phyloP scores from a whole-genome alignment of 148 eudicot species.

The Spergularia marina region DNA sequence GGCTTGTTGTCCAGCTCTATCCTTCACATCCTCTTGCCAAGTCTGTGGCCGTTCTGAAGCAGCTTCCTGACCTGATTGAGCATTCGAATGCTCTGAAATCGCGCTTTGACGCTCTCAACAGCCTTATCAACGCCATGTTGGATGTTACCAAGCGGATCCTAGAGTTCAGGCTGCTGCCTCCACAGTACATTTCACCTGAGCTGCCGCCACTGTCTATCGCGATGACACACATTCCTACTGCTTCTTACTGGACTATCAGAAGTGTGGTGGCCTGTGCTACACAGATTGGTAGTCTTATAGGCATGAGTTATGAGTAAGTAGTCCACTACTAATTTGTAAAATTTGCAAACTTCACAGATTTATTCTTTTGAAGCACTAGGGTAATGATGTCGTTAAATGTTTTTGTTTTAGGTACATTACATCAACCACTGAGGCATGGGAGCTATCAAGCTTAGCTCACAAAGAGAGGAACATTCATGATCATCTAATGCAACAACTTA shows the following conservation, averaged over 20 bases:
- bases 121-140: constrained; percentile 53
- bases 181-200: constrained; percentile 65
- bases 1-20: constrained; percentile 58
- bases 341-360: not conserved
- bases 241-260: constrained; percentile 92
- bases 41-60: constrained; percentile 74
- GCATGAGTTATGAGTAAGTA: constrained; percentile 73
- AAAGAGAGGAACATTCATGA: constrained; percentile 67
- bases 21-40: constrained; percentile 66
- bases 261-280: constrained; percentile 75
- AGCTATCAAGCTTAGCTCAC: constrained; percentile 79
- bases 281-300: constrained; percentile 61
- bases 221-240: constrained; percentile 67
- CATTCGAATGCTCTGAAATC: constrained; percentile 51
- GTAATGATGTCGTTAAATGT: no score
- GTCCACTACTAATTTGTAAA: constrained; percentile 12
- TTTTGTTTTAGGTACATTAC: constrained; percentile 32
- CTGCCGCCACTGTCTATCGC: constrained; percentile 58
- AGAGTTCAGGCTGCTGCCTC: constrained; percentile 62
- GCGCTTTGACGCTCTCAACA: constrained; percentile 55
- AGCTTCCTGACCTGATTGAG: constrained; percentile 61
- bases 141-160: constrained; percentile 62
- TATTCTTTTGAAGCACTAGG: not conserved
- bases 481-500: constrained; percentile 67
- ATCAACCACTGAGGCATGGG: constrained; percentile 93